phyloP scores from a whole-genome alignment of 768 basidiomycete genomes.

The Suillus lakei region DNA sequence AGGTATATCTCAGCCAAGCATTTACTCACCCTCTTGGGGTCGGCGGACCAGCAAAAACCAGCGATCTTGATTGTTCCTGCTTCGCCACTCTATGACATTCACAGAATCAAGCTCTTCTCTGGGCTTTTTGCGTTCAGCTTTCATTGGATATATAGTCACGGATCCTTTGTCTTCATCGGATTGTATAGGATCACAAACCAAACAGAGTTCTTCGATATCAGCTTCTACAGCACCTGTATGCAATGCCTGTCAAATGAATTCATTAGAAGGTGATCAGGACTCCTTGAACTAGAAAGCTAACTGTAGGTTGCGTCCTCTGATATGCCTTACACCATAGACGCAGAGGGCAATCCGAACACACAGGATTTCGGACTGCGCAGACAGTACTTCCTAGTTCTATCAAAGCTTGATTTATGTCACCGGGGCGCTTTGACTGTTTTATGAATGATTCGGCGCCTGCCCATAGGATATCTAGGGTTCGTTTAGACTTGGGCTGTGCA shows the following conservation, averaged over 20 bases:
- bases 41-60: constrained; percentile 81
- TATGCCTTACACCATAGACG: constrained; percentile 72
- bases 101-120: constrained; percentile 87
- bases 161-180: constrained; percentile 22
- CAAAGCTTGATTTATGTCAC: constrained; percentile 90
- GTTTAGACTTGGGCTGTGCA: constrained; percentile 80
- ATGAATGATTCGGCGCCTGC: constrained; percentile 74
- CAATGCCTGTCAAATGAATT: not conserved
- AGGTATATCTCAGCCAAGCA: constrained; percentile 6
- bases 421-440: constrained; percentile 55
- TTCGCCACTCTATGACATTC: constrained; percentile 82
- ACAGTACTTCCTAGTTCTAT: constrained; percentile 95
- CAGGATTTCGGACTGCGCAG: constrained; percentile 84
- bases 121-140: constrained; percentile 77
- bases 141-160: constrained; percentile 90
- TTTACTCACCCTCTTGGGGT: constrained; percentile 72
- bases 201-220: constrained; percentile 83
- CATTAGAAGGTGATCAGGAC: not conserved
- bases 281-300: constrained; percentile 8
- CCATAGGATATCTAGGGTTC: constrained; percentile 85
- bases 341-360: constrained; percentile 76
- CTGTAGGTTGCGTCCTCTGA: constrained; percentile 20
- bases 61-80: constrained; percentile 42
- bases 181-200: constrained; percentile 64
- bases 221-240: constrained; percentile 23